A percentile compares a stretch with the other conserved stretches of the same genome.
These are phyloP conservation scores for Nakazawaea holstii DNA, from an alignment of 805 yeast genomes.

Conservation along the genomic window DNA sequence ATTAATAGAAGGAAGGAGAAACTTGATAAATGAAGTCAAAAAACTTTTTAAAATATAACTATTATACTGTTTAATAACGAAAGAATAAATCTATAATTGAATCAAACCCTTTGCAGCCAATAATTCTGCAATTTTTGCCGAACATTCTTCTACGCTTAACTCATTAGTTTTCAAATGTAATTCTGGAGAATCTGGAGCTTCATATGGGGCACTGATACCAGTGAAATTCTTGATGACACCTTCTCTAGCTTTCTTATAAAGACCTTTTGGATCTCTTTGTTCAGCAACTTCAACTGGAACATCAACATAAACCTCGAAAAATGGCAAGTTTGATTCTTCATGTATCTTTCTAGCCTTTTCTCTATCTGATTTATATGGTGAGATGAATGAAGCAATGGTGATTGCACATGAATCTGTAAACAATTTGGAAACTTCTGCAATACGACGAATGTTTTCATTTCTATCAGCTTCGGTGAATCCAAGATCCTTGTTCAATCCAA, in stretches of 20 bases:
- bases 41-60: not conserved
- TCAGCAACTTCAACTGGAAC: slow-evolving; percentile 95
- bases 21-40: no score
- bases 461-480: slow-evolving; percentile 91
- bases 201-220: slow-evolving; percentile 94
- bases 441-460: slow-evolving; percentile 92
- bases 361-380: slow-evolving; percentile 86
- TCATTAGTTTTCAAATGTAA: slow-evolving; percentile 72
- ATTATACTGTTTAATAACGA: not conserved
- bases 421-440: slow-evolving; percentile 88
- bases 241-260: slow-evolving; percentile 94
- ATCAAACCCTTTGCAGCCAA: slow-evolving; percentile 31
- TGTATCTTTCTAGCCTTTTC: slow-evolving; percentile 82
- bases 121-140: slow-evolving; percentile 64
- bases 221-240: slow-evolving; percentile 93
- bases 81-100: not conserved
- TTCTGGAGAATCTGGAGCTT: slow-evolving; percentile 84
- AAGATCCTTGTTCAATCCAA: slow-evolving; percentile 91
- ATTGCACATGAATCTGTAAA: slow-evolving; percentile 91
- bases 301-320: slow-evolving; percentile 87
- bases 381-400: slow-evolving; percentile 86
- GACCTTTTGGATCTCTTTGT: slow-evolving; percentile 95
- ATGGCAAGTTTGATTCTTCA: slow-evolving; percentile 67
- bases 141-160: slow-evolving; percentile 74
- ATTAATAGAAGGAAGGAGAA: slow-evolving; percentile 16